A percentile compares a stretch with the other conserved stretches of the same genome.
Evolutionary conservation across 2,329 filamentous ascomycete genomes (phyloP).

Genomic region (Alternaria panax): DNA sequence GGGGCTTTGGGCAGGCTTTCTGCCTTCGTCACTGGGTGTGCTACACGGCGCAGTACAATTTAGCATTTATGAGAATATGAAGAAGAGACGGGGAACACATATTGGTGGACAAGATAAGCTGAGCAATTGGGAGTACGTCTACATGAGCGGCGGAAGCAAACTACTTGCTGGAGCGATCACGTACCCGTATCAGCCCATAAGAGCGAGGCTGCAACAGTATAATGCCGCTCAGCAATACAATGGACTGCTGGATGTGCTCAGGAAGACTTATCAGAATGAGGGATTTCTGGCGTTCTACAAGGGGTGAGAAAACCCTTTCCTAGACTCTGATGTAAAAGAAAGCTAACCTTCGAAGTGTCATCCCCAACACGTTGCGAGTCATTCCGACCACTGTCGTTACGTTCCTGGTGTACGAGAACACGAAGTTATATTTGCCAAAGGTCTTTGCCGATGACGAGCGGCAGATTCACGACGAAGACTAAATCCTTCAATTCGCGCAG

Average conservation of each 20-base stretch:
- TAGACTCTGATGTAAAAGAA: background rate
- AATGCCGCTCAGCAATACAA: slow-evolving; percentile 78
- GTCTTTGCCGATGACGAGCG: slow-evolving; percentile 48
- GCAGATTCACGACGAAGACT: slow-evolving; percentile 44
- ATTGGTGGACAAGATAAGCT: slow-evolving; percentile 55
- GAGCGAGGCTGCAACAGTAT: slow-evolving; percentile 88
- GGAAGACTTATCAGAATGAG: slow-evolving; percentile 79
- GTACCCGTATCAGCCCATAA: slow-evolving; percentile 93
- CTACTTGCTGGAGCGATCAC: slow-evolving; percentile 87
- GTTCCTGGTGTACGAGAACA: slow-evolving; percentile 96
- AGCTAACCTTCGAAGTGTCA: slow-evolving; percentile 54
- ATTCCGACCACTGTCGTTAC: slow-evolving; percentile 96
- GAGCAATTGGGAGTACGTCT: slow-evolving; percentile 78
- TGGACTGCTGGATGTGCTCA: slow-evolving; percentile 73
- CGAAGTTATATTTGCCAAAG: slow-evolving; percentile 71
- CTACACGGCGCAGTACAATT: slow-evolving; percentile 95
- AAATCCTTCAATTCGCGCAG: background rate
- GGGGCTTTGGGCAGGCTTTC: slow-evolving; percentile 88
- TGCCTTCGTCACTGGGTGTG: slow-evolving; percentile 84
- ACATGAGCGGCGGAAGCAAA: slow-evolving; percentile 81
- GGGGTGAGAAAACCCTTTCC: slow-evolving; percentile 58
- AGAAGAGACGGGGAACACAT: slow-evolving; percentile 63
- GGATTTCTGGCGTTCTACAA: slow-evolving; percentile 88
- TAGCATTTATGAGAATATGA: slow-evolving; percentile 85
- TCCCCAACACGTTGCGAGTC: slow-evolving; percentile 88